Conservation (phyloP, 495 filamentous ascomycete species). For the Penicillium cosmopolitanum region DNA sequence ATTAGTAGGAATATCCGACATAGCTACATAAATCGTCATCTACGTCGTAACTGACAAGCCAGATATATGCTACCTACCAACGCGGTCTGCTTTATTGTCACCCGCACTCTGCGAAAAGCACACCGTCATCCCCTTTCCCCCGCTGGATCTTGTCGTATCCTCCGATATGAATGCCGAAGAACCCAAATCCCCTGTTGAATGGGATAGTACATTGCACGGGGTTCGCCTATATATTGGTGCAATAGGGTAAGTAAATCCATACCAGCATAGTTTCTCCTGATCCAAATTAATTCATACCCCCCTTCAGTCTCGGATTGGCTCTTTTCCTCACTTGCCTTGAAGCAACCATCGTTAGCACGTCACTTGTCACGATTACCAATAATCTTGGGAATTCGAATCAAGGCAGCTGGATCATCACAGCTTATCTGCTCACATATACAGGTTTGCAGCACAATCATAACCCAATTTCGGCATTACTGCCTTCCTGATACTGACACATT, state of each 20-base stretch:
- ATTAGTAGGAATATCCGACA: too few relatives aligned
- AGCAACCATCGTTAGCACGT: conserved; percentile 62
- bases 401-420: conserved; percentile 56
- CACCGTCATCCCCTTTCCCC: too few relatives aligned
- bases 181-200: background rate
- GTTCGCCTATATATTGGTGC: conserved; percentile 8
- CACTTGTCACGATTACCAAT: conserved; percentile 57
- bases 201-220: conserved; percentile 10
- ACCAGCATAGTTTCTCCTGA: background rate
- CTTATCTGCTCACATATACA: conserved; percentile 58
- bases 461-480: background rate
- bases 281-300: too few relatives aligned
- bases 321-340: conserved; percentile 62
- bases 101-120: too few relatives aligned
- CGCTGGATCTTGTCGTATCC: background rate
- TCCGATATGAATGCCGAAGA: background rate
- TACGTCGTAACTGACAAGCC: too few relatives aligned
- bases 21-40: too few relatives aligned
- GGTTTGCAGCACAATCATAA: conserved; percentile 28
- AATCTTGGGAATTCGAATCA: conserved; percentile 52
- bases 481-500: background rate
- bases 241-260: conserved; percentile 7
- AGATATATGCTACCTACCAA: too few relatives aligned
- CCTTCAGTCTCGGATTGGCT: conserved; percentile 49
- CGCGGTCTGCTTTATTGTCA: too few relatives aligned